These are phyloP conservation scores for Tetrahymena thermophila DNA, from an alignment of 73 alveolate species.

Conservation along the genomic window DNA sequence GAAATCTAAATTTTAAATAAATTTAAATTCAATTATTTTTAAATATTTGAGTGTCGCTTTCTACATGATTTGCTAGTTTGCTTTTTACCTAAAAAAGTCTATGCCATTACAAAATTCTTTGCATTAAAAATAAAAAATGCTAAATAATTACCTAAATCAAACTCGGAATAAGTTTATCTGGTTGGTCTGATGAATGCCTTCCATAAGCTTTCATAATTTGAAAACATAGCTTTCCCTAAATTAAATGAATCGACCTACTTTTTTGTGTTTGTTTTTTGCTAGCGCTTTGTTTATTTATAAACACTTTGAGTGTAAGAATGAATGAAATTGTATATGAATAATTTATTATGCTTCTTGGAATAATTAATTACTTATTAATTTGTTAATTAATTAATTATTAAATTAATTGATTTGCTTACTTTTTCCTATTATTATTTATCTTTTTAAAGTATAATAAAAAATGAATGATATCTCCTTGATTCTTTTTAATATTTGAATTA, in stretches of 20 bases:
- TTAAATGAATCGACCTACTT: neutral
- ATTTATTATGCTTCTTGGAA: neutral
- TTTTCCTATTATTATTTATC: too few species aligned
- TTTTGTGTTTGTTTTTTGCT: neutral
- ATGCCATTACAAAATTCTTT: too few species aligned
- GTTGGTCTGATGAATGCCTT: neutral
- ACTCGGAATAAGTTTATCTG: neutral
- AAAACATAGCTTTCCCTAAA: neutral
- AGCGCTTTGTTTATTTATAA: neutral
- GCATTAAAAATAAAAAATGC: neutral
- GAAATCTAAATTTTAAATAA: too few species aligned
- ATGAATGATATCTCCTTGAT: neutral
- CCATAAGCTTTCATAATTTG: neutral
- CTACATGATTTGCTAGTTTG: too few species aligned
- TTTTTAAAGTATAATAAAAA: too few species aligned
- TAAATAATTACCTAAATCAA: neutral
- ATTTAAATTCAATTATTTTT: too few species aligned
- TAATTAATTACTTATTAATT: neutral
- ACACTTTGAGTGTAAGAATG: neutral
- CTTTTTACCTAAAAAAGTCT: too few species aligned
- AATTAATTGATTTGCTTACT: neutral
- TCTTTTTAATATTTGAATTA: neutral
- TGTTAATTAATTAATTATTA: too few species aligned
- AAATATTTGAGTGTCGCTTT: too few species aligned
- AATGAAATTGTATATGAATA: neutral